Conservation (phyloP, 2,329 filamentous ascomycete species). For the Sclerotinia minor region DNA sequence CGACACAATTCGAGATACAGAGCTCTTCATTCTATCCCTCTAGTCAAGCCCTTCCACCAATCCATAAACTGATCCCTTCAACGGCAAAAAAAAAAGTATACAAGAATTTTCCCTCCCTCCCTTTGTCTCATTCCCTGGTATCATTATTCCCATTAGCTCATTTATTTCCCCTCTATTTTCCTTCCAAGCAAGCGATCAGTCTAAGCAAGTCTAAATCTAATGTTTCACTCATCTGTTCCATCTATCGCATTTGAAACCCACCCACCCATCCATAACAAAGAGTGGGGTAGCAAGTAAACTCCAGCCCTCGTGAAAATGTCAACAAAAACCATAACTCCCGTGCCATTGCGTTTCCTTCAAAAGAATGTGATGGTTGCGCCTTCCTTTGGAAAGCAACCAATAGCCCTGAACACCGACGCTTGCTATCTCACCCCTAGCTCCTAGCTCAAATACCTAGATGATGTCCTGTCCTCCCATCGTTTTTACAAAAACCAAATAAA, state of each 20-base stretch:
- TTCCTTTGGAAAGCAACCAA: conserved; percentile 11
- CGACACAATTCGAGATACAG: not conserved
- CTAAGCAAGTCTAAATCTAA: conserved; percentile 12
- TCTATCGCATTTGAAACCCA: not conserved
- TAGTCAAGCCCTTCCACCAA: not conserved
- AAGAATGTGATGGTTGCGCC: conserved; percentile 10
- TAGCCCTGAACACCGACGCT: conserved; percentile 1
- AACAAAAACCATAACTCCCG: not conserved
- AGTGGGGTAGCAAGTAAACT: conserved; percentile 5
- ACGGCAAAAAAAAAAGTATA: not conserved
- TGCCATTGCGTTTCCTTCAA: not conserved
- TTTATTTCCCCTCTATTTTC: conserved; percentile 5
- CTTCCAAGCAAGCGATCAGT: not conserved
- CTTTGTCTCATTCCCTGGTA: conserved; percentile 12
- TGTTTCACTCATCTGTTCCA: not conserved
- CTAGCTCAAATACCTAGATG: not conserved
- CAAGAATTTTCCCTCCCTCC: conserved; percentile 4
- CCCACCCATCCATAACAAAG: not conserved
- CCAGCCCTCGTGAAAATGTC: not conserved
- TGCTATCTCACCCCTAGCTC: not conserved
- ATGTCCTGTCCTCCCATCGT: conserved; percentile 10
- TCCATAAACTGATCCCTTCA: not conserved
- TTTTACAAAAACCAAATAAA: not conserved
- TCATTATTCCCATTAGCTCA: conserved; percentile 17
- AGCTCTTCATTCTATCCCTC: not conserved